Conservation (phyloP, 2,329 filamentous ascomycete species). For the Phyllosticta citrichinensis region DNA sequence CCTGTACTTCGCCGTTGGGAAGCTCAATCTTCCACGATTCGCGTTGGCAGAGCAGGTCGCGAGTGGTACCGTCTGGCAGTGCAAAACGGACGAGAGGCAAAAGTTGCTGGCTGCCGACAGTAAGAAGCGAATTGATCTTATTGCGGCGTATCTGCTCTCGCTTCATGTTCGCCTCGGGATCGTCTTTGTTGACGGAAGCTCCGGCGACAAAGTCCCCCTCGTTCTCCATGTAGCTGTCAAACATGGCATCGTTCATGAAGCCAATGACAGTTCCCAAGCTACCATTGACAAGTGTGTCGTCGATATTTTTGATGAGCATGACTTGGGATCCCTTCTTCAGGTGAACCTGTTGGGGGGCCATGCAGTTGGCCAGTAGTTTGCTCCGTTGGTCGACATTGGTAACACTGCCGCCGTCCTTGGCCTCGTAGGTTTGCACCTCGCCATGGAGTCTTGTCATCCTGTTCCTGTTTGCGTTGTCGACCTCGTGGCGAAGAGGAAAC, state of each 20-base stretch:
- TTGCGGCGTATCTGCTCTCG: slow-evolving; percentile 44
- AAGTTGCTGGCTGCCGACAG: slow-evolving; percentile 36
- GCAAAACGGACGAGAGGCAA: slow-evolving; percentile 82
- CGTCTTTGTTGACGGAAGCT: slow-evolving; percentile 2
- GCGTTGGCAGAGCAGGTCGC: slow-evolving; percentile 69
- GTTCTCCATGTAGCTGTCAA: slow-evolving; percentile 47
- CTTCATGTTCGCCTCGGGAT: slow-evolving; percentile 39
- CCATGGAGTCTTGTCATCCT: slow-evolving; percentile 66
- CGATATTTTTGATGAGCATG: slow-evolving; percentile 99
- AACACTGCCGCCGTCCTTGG: slow-evolving; percentile 61
- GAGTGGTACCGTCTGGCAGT: slow-evolving; percentile 63
- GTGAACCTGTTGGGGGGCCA: slow-evolving; percentile 72
- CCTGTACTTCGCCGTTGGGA: slow-evolving; percentile 90
- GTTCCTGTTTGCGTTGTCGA: slow-evolving; percentile 72
- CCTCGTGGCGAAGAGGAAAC: slow-evolving; percentile 83
- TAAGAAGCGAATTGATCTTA: slow-evolving; percentile 30
- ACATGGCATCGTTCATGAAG: slow-evolving; percentile 64
- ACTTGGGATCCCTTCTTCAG: slow-evolving; percentile 91
- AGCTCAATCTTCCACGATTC: slow-evolving; percentile 96
- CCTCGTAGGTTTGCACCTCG: slow-evolving; percentile 56
- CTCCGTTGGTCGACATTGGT: slow-evolving; percentile 59
- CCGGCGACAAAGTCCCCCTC: slow-evolving; percentile 44
- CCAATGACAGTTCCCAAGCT: slow-evolving; percentile 76
- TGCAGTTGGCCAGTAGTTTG: slow-evolving; percentile 76
- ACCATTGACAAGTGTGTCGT: slow-evolving; percentile 87